phyloP scores from a whole-genome alignment of 805 yeast genomes.

The Metschnikowia shivogae region DNA sequence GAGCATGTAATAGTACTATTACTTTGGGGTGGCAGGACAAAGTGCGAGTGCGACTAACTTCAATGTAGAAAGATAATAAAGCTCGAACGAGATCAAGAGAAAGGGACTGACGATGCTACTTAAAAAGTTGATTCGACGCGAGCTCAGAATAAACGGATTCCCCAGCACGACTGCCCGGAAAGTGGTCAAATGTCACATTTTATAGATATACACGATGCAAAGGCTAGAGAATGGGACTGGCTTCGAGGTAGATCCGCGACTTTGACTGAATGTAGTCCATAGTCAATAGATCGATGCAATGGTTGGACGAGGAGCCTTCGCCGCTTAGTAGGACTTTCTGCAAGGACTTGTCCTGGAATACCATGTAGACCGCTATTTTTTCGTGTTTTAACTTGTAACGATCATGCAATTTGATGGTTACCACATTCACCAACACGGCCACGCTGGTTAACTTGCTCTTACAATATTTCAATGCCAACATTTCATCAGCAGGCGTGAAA shows the following conservation, averaged over 20 bases:
- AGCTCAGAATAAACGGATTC: not conserved
- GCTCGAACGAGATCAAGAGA: no score
- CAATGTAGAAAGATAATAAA: no score
- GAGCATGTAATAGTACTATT: not conserved
- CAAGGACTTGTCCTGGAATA: conserved; percentile 12
- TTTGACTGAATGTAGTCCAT: conserved; percentile 23
- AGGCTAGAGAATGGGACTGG: conserved; percentile 4
- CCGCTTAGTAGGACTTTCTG: conserved; percentile 10
- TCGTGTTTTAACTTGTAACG: conserved; percentile 8
- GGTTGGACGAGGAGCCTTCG: not conserved
- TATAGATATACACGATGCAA: not conserved
- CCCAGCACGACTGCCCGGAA: no score
- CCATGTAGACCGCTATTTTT: conserved; percentile 7
- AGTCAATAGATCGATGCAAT: conserved; percentile 12
- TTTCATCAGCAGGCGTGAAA: conserved; percentile 13
- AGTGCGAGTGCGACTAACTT: not conserved
- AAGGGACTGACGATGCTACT: no score
- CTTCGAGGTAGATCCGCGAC: conserved; percentile 21
- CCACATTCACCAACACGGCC: conserved; percentile 14
- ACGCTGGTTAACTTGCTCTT: conserved; percentile 14
- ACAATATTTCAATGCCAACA: conserved; percentile 15
- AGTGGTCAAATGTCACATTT: not conserved
- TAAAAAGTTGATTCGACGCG: not conserved
- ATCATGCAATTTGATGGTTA: conserved; percentile 10
- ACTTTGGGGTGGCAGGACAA: not conserved